Conservation (phyloP, 495 filamentous ascomycete species). For the Clohesyomyces aquaticus region DNA sequence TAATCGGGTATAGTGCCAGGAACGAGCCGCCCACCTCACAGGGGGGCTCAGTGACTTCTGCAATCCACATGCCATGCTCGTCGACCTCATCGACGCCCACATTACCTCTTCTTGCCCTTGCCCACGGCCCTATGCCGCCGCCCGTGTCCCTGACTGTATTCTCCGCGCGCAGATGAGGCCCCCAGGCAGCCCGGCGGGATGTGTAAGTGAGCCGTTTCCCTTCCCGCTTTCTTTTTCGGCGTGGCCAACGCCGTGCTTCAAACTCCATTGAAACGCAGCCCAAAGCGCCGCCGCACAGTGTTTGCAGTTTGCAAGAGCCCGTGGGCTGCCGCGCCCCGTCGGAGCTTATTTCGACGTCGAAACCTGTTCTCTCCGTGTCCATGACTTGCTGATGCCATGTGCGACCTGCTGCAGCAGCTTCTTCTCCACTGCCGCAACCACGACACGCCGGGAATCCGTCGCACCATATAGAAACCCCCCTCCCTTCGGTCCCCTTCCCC, state of each 20-base stretch:
- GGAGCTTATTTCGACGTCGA: slow-evolving; percentile 37
- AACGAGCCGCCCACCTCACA: background rate
- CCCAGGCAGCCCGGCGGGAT: slow-evolving; percentile 26
- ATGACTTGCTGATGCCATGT: slow-evolving; percentile 32
- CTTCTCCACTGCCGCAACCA: slow-evolving; percentile 36
- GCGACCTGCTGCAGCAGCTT: slow-evolving; percentile 30
- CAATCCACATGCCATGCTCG: background rate
- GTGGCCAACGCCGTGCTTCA: background rate
- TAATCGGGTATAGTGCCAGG: slow-evolving; percentile 8
- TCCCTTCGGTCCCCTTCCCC: too few relatives aligned
- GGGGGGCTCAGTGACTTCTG: background rate
- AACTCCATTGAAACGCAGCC: background rate
- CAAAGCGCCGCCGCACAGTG: slow-evolving; percentile 6
- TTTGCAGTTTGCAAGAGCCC: slow-evolving; percentile 4
- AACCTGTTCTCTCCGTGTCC: slow-evolving; percentile 7
- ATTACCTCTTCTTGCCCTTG: background rate
- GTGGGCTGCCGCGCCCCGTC: slow-evolving; percentile 15
- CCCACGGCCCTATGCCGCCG: slow-evolving; percentile 12
- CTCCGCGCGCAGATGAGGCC: slow-evolving; percentile 21
- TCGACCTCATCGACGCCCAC: background rate
- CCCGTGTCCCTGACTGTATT: background rate
- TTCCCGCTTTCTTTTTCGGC: background rate
- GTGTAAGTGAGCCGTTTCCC: slow-evolving; percentile 28
- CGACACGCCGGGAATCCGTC: slow-evolving; percentile 36
- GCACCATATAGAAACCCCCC: slow-evolving; percentile 34